phyloP scores from a whole-genome alignment of 805 yeast species.

The Schizosaccharomyces lindneri region DNA sequence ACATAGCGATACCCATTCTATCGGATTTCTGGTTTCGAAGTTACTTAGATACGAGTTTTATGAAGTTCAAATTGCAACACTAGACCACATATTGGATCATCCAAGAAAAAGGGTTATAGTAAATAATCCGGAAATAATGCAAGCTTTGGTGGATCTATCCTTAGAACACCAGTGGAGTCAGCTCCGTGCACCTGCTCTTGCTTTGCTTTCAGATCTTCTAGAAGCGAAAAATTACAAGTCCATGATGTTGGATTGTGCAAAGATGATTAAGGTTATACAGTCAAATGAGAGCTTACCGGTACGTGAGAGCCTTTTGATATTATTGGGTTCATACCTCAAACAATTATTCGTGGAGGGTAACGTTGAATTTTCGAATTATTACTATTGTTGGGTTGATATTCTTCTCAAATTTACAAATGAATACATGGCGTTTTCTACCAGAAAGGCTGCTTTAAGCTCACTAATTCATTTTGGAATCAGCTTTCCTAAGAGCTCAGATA shows the following conservation, averaged over 20 bases:
- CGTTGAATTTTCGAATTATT: constrained; percentile 13
- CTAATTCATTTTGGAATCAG: neutral
- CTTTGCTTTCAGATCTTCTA: neutral
- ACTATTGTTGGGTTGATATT: neutral
- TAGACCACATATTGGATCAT: neutral
- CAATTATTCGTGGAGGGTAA: neutral
- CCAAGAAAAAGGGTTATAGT: neutral
- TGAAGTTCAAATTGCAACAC: neutral
- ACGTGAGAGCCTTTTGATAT: neutral
- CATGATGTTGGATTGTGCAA: neutral
- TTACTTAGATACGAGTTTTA: neutral
- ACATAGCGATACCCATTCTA: neutral
- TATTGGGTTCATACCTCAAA: neutral
- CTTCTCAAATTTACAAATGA: constrained; percentile 11
- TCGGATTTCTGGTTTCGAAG: neutral
- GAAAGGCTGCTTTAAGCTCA: constrained; percentile 14
- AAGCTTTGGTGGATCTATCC: neutral
- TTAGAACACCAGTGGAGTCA: neutral
- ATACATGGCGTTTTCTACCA: constrained; percentile 21
- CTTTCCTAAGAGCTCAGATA: neutral
- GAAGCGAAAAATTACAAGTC: no score
- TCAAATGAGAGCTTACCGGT: neutral
- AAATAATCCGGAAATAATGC: neutral
- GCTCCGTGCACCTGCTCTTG: neutral
- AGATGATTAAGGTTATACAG: neutral